Evolutionary conservation across 371 early-diverging fungal species (phyloP), one percentile per base, ranked within the genome.

Genomic region (Mucor circinelloides): DNA sequence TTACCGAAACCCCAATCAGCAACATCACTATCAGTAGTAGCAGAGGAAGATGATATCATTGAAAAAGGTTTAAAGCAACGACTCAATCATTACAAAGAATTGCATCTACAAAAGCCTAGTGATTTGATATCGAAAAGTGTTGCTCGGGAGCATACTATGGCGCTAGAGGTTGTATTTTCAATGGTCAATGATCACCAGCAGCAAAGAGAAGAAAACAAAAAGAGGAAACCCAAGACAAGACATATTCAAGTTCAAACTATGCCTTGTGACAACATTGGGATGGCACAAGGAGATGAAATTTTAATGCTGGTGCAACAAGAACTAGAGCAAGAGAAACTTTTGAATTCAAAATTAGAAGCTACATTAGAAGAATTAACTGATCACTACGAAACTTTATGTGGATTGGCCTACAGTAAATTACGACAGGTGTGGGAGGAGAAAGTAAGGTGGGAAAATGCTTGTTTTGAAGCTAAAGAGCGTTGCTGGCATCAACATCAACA

Each of bases 351-450:
- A 28, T 62, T 83, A 12, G 69, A 83, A 23, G 81, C 79, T 5
- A 79, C 84, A 23, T 72, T 85, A 63, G 77, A 82, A 32, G 79
- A 80, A 44, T 74, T 84, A 6, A 70, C 73, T 13, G 84, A 85
- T 44, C 81, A 87, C 40, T 83, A 78, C 56, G 85, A 87, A 60
- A 78, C 83, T 44, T 58, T 87, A 3, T 80, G 81, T 34, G 85
- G 82, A 6, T 62, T 83, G 40, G 85, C 87, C 0, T 85, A 83
- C 69, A 78, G 81, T 63, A 87, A 84, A 56, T 61, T 87, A 7
- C 74, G 83, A 57, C 80, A 83, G 50, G 74, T 87, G 3, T 82
- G 78, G 80, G 78, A 82, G 70, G 82, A 82, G 61, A 77, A 75
- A 15, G 55, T 63, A 23, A 70, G 67, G 9, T 79, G 82, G 79